Evolutionary conservation across 2,329 filamentous ascomycete species (phyloP), one percentile per base, ranked within the genome.

Genomic region (Pseudocercospora musae): DNA sequence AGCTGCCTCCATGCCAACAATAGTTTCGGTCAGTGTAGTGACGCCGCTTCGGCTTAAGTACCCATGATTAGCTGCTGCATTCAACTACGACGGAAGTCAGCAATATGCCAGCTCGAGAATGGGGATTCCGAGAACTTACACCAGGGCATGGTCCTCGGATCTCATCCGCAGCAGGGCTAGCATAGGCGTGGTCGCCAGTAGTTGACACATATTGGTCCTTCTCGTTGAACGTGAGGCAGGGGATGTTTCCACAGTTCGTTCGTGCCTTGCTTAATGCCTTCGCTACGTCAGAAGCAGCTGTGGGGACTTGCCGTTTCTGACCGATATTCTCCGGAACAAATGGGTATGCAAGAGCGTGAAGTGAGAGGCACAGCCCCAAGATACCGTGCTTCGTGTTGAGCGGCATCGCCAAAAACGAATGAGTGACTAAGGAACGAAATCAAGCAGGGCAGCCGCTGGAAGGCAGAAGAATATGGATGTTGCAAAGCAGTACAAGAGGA

Each of bases 11-110:
- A 68, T 59, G 46, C 66, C 63, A 7, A 23, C 46, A 27, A 66
- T 62, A 15, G 61, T 62, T 20, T 64, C 59, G 20, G 65, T 44
- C 23, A 66, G 37, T n/a, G 61, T 62, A 5, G 48, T 55, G 9
- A 66, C 56, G 21, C 64, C 64, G 52, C 18, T 52, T 20, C 64
- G 25, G 33, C 25, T 52, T 9, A 66, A 44, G 27, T 63, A 72
- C 25, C 68, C 70, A 50, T 72, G 69, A 62, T 71, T 70, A 31
- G 69, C 68, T 9, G 68, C 60, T 9, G 67, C 66, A 46, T 68
- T 68, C 54, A 68, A 46, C 27, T 46, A 23, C 15, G 23, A 46
- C 18, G 9, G 13, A 37, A n/a, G 13, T 21, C 23, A 50, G 21
- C 23, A n/a, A 13, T 54, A 2, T 9, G 11, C 29, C n/a, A 20